These are phyloP conservation scores for Plasmodium chabaudi DNA, from an alignment of 169 alveolate genomes.

Conservation along the genomic window DNA sequence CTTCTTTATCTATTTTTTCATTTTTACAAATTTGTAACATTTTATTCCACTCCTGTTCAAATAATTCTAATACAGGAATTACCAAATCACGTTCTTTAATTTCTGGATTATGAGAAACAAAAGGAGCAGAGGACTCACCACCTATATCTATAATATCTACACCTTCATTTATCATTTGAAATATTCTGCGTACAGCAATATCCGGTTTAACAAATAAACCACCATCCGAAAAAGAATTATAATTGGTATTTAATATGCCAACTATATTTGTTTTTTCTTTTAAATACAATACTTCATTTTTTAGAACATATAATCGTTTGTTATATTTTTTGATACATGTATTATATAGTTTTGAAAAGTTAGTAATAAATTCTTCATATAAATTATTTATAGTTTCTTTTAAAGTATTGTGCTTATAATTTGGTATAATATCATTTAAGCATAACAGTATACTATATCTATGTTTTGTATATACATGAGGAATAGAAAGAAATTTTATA, in stretches of 20 bases:
- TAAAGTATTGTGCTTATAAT: conserved; percentile 29
- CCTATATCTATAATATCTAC: conserved; percentile 65
- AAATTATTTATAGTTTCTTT: conserved; percentile 14
- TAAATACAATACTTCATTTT: conserved; percentile 29
- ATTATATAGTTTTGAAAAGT: conserved; percentile 8
- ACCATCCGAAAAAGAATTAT: conserved; percentile 73
- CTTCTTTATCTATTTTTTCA: neutral
- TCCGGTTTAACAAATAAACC: conserved; percentile 53
- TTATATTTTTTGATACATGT: conserved; percentile 26
- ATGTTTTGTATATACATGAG: conserved; percentile 44
- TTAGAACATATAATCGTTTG: conserved; percentile 41
- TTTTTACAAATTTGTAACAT: neutral
- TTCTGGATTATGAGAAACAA: conserved; percentile 43
- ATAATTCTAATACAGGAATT: conserved; percentile 41
- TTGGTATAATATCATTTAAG: conserved; percentile 54
- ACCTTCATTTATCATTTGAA: conserved; percentile 68
- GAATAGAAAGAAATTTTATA: conserved; percentile 39
- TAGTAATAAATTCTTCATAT: conserved; percentile 5
- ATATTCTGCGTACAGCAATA: conserved; percentile 49
- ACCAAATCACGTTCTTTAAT: conserved; percentile 67
- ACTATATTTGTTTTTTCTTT: conserved; percentile 63
- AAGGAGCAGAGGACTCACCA: conserved; percentile 70
- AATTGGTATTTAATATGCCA: conserved; percentile 59
- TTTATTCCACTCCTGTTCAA: conserved; percentile 42
- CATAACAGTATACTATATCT: conserved; percentile 65